These are phyloP conservation scores for Candida nanaspora DNA, from an alignment of 805 yeast species.

Conservation along the genomic window DNA sequence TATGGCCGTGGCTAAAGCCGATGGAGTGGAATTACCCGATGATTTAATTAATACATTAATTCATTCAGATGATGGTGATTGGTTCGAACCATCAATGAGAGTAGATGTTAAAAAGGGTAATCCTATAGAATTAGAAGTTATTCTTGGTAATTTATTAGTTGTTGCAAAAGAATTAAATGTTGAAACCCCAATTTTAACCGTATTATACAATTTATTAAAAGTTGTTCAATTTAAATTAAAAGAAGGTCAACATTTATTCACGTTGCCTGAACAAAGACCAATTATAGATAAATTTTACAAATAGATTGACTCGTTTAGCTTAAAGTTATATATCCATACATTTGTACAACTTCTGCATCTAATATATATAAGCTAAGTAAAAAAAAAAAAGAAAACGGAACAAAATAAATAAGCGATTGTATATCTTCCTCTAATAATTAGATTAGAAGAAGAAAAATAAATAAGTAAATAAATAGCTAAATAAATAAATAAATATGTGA, in stretches of 20 bases:
- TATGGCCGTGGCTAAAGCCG: constrained; percentile 58
- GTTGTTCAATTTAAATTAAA: constrained; percentile 55
- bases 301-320: too few relatives aligned
- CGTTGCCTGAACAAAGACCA: constrained; percentile 37
- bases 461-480: too few relatives aligned
- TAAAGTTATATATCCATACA: too few relatives aligned
- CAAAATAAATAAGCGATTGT: too few relatives aligned
- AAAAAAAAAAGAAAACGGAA: too few relatives aligned
- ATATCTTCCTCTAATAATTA: too few relatives aligned
- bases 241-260: constrained; percentile 44
- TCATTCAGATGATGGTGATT: constrained; percentile 51
- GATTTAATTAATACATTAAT: constrained; percentile 42
- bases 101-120: constrained; percentile 61
- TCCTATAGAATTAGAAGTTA: constrained; percentile 64
- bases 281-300: too few relatives aligned
- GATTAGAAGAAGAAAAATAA: too few relatives aligned
- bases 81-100: constrained; percentile 67
- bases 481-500: too few relatives aligned
- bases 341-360: too few relatives aligned
- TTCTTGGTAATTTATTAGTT: constrained; percentile 56
- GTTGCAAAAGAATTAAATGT: constrained; percentile 42
- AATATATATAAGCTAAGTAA: too few relatives aligned
- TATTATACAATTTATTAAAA: constrained; percentile 52
- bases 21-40: constrained; percentile 48
- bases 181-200: constrained; percentile 49